A percentile compares a stretch with the other conserved stretches of the same genome.
Conservation (phyloP, 2,329 filamentous ascomycete genomes). For the Monosporascus sp. region DNA sequence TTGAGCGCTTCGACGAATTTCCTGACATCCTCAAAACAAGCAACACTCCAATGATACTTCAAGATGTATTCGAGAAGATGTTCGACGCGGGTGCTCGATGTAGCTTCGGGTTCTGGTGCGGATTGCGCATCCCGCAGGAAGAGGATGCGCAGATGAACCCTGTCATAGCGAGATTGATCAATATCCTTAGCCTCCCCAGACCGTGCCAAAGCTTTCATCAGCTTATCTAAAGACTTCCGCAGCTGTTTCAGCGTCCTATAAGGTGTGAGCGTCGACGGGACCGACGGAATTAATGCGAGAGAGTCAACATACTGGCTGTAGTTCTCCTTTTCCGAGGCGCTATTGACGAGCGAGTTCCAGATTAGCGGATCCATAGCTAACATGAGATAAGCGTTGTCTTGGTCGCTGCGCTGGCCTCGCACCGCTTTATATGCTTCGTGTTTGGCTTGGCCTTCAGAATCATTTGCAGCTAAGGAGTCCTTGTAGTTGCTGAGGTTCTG, state of each 20-base stretch:
- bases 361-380: constrained; percentile 23
- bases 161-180: constrained; percentile 7
- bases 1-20: constrained; percentile 37
- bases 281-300: not conserved
- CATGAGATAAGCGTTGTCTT: constrained; percentile 1
- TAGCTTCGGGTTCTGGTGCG: not conserved
- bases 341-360: constrained; percentile 35
- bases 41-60: constrained; percentile 28
- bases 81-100: constrained; percentile 5
- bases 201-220: constrained; percentile 7
- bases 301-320: constrained; percentile 25
- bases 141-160: constrained; percentile 7
- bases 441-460: not conserved
- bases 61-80: constrained; percentile 32
- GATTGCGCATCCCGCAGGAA: constrained; percentile 3
- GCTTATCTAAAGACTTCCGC: constrained; percentile 7
- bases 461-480: not conserved
- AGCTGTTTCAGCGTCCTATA: constrained; percentile 13
- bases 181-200: constrained; percentile 6
- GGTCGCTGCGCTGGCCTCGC: not conserved
- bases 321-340: constrained; percentile 28
- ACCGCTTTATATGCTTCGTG: not conserved
- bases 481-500: not conserved
- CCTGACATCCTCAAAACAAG: constrained; percentile 44
- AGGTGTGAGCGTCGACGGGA: constrained; percentile 2